Evolutionary conservation across 2,329 filamentous ascomycete genomes (phyloP).

Genomic region (Endoconidiophora laricicola): DNA sequence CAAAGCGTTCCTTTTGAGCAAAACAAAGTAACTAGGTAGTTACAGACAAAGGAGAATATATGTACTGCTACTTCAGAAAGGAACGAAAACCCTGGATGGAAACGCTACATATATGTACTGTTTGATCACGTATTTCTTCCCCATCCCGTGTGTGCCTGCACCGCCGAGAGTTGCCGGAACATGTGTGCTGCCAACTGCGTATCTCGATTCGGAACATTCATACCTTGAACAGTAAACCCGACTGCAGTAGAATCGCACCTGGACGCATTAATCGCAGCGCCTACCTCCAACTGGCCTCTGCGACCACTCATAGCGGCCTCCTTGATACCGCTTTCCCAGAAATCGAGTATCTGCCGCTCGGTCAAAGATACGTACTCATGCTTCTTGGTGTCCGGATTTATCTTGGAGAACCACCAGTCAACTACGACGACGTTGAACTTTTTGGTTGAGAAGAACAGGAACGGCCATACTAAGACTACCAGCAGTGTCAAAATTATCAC

Average conservation of each 20-base stretch:
- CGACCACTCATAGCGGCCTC: constrained; percentile 41
- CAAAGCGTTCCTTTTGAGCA: no score
- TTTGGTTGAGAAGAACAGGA: constrained; percentile 49
- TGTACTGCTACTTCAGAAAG: no score
- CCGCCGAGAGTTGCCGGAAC: neutral
- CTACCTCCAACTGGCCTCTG: constrained; percentile 37
- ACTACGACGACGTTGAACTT: constrained; percentile 46
- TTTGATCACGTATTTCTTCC: neutral
- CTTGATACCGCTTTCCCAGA: constrained; percentile 44
- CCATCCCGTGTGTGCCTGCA: constrained; percentile 3
- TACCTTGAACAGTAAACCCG: no score
- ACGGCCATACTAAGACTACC: constrained; percentile 56
- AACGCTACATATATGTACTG: no score
- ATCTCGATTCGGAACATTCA: no score
- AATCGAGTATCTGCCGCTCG: constrained; percentile 44
- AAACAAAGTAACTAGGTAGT: no score
- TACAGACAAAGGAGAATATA: no score
- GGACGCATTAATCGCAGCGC: constrained; percentile 19
- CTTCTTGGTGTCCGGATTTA: constrained; percentile 18
- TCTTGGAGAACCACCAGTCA: constrained; percentile 40
- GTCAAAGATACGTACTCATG: constrained; percentile 36
- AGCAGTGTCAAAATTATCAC: constrained; percentile 50
- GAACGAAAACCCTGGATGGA: no score
- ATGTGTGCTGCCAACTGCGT: no score
- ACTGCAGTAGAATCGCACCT: no score